Conservation (phyloP, 192 early-diverging fungal genomes). For the Backusella luteola region DNA sequence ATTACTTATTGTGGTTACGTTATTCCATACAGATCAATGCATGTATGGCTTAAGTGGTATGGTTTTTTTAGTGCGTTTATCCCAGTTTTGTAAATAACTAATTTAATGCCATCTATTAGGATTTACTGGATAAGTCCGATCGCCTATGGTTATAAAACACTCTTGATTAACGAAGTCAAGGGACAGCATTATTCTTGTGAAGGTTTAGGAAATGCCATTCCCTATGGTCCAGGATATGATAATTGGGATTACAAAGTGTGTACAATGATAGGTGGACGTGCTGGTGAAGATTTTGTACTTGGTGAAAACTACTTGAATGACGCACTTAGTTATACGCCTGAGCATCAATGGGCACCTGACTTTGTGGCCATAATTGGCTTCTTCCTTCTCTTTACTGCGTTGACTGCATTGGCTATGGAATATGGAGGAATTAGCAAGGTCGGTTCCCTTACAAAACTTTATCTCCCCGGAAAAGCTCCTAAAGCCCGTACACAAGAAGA, state of each 20-base stretch:
- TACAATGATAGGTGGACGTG: conserved; percentile 58
- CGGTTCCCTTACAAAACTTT: conserved; percentile 47
- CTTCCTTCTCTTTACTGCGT: conserved; percentile 41
- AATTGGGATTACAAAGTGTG: conserved; percentile 48
- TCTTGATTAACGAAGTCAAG: conserved; percentile 71
- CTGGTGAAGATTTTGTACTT: conserved; percentile 52
- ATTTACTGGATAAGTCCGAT: conserved; percentile 71
- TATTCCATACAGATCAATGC: conserved; percentile 59
- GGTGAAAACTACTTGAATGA: conserved; percentile 61
- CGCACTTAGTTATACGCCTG: conserved; percentile 54
- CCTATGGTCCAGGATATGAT: conserved; percentile 34
- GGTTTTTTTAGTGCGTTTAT: background rate
- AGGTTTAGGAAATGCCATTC: conserved; percentile 27
- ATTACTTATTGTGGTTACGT: conserved; percentile 60
- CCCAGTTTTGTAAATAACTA: background rate
- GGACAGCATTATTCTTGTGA: conserved; percentile 34
- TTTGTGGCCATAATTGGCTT: conserved; percentile 58
- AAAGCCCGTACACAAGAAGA: conserved; percentile 22
- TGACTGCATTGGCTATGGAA: conserved; percentile 54
- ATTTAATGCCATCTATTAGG: background rate
- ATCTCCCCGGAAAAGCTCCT: conserved; percentile 38
- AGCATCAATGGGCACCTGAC: conserved; percentile 52
- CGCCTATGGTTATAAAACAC: conserved; percentile 62
- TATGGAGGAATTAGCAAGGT: conserved; percentile 37
- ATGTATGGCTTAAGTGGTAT: conserved; percentile 61